A percentile compares a stretch with the other conserved stretches of the same genome.
Conservation (phyloP, 208 protist species). For the Angomonas ambiguus region DNA sequence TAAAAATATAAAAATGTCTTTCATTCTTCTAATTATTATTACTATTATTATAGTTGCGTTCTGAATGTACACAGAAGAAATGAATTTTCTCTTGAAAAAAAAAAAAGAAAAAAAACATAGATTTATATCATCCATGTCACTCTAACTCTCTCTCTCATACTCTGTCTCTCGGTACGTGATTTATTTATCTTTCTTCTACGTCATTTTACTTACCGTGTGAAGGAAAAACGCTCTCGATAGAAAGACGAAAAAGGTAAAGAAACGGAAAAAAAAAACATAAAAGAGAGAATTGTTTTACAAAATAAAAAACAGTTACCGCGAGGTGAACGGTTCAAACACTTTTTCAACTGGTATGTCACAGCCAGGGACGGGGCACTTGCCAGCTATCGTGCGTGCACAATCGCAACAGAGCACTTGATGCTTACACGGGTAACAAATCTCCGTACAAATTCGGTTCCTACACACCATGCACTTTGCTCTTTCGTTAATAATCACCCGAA, state of each 20-base stretch:
- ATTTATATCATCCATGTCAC: background rate
- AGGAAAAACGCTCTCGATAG: background rate
- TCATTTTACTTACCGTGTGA: too few species aligned
- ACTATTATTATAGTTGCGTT: too few species aligned
- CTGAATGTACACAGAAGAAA: background rate
- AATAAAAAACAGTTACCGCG: slow-evolving; percentile 16
- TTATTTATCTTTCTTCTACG: too few species aligned
- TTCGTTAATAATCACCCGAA: slow-evolving; percentile 80
- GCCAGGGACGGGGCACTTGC: slow-evolving; percentile 59
- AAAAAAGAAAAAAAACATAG: background rate
- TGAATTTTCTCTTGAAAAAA: background rate
- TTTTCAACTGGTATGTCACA: slow-evolving; percentile 52
- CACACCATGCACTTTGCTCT: slow-evolving; percentile 83
- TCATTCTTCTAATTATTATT: too few species aligned
- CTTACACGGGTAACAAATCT: slow-evolving; percentile 90
- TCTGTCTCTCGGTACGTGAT: too few species aligned
- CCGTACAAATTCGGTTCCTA: slow-evolving; percentile 59
- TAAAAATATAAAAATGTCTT: background rate
- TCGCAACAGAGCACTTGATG: slow-evolving; percentile 87
- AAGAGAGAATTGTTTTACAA: background rate
- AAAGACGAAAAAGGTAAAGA: background rate
- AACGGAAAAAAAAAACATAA: background rate
- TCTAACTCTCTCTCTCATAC: too few species aligned
- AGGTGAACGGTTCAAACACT: slow-evolving; percentile 75
- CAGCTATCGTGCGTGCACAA: slow-evolving; percentile 56